Conservation (phyloP, 495 filamentous ascomycete species). For the Xylaria curta region DNA sequence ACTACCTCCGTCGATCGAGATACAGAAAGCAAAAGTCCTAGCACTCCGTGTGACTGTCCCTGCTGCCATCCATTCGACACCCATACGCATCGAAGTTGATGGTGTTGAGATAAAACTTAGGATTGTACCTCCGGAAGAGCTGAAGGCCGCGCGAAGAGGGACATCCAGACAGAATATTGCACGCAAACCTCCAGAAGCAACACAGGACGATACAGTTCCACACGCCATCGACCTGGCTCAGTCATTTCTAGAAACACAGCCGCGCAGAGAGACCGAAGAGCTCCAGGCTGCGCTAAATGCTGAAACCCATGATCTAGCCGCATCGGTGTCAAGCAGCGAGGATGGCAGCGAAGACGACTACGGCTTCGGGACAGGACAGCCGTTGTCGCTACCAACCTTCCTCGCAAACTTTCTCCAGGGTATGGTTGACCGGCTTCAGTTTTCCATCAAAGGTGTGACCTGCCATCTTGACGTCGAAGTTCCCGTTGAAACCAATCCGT, state of each 20-base stretch:
- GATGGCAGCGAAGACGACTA: slow-evolving; percentile 71
- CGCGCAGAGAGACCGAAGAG: slow-evolving; percentile 72
- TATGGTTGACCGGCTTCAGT: slow-evolving; percentile 77
- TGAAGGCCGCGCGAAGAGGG: slow-evolving; percentile 29
- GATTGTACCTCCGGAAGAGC: slow-evolving; percentile 44
- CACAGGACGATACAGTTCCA: slow-evolving; percentile 60
- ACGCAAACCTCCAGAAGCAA: slow-evolving; percentile 27
- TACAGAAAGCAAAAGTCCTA: slow-evolving; percentile 72
- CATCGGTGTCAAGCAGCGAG: slow-evolving; percentile 59
- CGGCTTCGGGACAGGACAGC: slow-evolving; percentile 73
- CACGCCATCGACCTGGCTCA: slow-evolving; percentile 84
- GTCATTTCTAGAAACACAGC: slow-evolving; percentile 85
- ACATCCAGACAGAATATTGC: slow-evolving; percentile 37
- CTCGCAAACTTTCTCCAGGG: slow-evolving; percentile 84
- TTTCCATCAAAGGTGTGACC: slow-evolving; percentile 66
- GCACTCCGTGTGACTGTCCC: slow-evolving; percentile 79
- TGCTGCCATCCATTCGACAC: slow-evolving; percentile 78
- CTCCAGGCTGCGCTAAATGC: slow-evolving; percentile 76
- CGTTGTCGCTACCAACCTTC: slow-evolving; percentile 77
- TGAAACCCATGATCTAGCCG: slow-evolving; percentile 68
- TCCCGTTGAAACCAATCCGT: slow-evolving; percentile 63
- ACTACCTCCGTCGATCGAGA: slow-evolving; percentile 70
- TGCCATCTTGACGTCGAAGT: slow-evolving; percentile 68
- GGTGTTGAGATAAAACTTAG: slow-evolving; percentile 74
- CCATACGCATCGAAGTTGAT: slow-evolving; percentile 77